These are phyloP conservation scores for Santalum album DNA, from an alignment of 164 flowering plant genomes.

Conservation along the genomic window DNA sequence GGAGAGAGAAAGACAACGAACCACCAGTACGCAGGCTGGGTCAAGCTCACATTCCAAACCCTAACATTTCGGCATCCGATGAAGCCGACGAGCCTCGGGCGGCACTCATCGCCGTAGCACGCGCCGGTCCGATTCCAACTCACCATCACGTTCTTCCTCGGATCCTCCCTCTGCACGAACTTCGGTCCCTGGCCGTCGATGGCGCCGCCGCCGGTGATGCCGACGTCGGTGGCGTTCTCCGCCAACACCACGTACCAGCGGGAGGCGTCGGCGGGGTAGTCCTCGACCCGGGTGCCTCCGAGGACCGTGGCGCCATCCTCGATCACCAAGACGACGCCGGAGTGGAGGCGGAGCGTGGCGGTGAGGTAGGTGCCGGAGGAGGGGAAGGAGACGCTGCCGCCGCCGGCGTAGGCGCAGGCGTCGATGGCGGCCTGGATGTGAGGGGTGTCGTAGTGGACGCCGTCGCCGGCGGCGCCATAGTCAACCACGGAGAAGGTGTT, in stretches of 20 bases:
- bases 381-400: conserved; percentile 45
- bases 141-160: conserved; percentile 87
- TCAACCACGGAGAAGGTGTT: conserved; percentile 53
- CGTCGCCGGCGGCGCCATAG: conserved; percentile 82
- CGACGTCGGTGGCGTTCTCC: conserved; percentile 68
- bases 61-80: conserved; percentile 42
- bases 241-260: conserved; percentile 84
- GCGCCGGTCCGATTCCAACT: conserved; percentile 87
- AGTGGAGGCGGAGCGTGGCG: conserved; percentile 55
- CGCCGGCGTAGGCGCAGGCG: conserved; percentile 35
- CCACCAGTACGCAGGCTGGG: conserved; percentile 89
- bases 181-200: conserved; percentile 71
- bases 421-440: conserved; percentile 80
- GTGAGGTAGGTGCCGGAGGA: conserved; percentile 69
- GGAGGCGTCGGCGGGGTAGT: conserved; percentile 47
- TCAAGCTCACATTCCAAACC: conserved; percentile 43
- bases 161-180: conserved; percentile 52
- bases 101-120: conserved; percentile 83
- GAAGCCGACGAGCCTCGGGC: conserved; percentile 86
- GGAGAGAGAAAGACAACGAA: conserved; percentile 18
- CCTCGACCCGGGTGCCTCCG: conserved; percentile 51
- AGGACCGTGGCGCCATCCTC: conserved; percentile 43
- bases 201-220: conserved; percentile 80
- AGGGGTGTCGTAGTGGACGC: conserved; percentile 58
- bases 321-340: conserved; percentile 52